Conservation (phyloP, 2,329 filamentous ascomycete species). For the Sphaerostilbella broomeana region DNA sequence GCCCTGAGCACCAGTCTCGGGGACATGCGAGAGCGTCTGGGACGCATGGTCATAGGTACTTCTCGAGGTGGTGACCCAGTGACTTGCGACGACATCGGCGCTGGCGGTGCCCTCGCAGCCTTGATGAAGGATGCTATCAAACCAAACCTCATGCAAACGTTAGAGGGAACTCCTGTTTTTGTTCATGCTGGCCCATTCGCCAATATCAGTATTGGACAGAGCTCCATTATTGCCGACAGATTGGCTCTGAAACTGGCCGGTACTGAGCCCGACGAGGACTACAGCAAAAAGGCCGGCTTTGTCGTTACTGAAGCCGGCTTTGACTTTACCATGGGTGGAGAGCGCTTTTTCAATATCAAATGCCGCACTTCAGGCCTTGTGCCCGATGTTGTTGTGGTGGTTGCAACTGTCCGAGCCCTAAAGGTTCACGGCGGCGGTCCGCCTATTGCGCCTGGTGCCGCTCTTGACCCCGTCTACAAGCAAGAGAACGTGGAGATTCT, state of each 20-base stretch:
- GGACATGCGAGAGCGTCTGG: slow-evolving; percentile 89
- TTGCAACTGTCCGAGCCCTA: slow-evolving; percentile 88
- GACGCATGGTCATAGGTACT: slow-evolving; percentile 90
- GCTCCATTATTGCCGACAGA: slow-evolving; percentile 90
- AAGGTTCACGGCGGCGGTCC: slow-evolving; percentile 97
- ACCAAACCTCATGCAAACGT: slow-evolving; percentile 96
- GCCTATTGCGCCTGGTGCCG: slow-evolving; percentile 79
- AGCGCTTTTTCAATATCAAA: slow-evolving; percentile 99
- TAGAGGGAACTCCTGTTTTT: slow-evolving; percentile 95
- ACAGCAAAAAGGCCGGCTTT: slow-evolving; percentile 76
- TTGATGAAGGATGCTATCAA: slow-evolving; percentile 99
- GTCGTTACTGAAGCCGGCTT: slow-evolving; percentile 97
- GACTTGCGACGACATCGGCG: slow-evolving; percentile 92
- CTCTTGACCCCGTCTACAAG: slow-evolving; percentile 82
- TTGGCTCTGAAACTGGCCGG: slow-evolving; percentile 93
- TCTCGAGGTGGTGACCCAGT: slow-evolving; percentile 82
- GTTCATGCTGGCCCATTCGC: slow-evolving; percentile 97
- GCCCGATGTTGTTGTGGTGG: slow-evolving; percentile 89
- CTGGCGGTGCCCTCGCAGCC: slow-evolving; percentile 83
- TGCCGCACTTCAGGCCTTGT: slow-evolving; percentile 89
- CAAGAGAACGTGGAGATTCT: slow-evolving; percentile 92
- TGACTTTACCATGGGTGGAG: slow-evolving; percentile 99
- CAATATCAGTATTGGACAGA: slow-evolving; percentile 97
- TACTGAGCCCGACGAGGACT: slow-evolving; percentile 85
- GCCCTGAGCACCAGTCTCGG: slow-evolving; percentile 80